These are phyloP conservation scores for Zea luxurians DNA, from an alignment of 176 grass and related monocot species.

Conservation along the genomic window DNA sequence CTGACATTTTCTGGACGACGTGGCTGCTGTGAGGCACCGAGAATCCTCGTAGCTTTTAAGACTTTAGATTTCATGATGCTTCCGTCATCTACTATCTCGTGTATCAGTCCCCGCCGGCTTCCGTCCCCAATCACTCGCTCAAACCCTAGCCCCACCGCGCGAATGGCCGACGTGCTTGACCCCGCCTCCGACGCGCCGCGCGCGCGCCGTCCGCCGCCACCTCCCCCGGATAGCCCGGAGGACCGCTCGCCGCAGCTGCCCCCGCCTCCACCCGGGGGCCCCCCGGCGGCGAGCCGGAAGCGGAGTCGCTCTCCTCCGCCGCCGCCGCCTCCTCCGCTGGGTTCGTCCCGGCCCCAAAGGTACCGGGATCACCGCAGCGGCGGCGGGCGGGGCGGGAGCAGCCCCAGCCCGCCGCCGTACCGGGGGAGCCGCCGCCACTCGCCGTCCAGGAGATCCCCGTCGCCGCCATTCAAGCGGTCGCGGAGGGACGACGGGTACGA, in stretches of 20 bases:
- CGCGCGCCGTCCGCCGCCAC: constrained; percentile 40
- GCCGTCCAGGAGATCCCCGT: constrained; percentile 63
- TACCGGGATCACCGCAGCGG: constrained; percentile 53
- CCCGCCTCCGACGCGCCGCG: constrained; percentile 55
- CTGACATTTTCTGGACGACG: too few species aligned
- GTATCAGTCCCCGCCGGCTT: not conserved
- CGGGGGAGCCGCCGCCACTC: constrained; percentile 66
- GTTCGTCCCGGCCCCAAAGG: constrained; percentile 59
- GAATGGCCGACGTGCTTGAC: constrained; percentile 92
- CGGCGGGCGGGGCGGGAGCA: constrained; percentile 42
- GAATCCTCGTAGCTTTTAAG: too few species aligned
- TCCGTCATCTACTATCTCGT: not conserved
- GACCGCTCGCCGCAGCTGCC: constrained; percentile 51
- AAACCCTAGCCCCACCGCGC: constrained; percentile 49
- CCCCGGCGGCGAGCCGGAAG: constrained; percentile 52
- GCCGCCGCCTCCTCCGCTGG: constrained; percentile 50
- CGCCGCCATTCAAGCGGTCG: constrained; percentile 76
- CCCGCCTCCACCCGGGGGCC: constrained; percentile 43
- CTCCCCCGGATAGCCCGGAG: constrained; percentile 55
- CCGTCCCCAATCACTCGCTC: not conserved
- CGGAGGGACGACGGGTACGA: constrained; percentile 82
- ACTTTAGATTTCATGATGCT: constrained; percentile 33
- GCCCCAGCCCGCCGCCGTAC: constrained; percentile 68
- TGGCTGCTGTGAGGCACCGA: too few species aligned
- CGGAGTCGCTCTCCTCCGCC: constrained; percentile 67